A percentile compares a stretch with the other conserved stretches of the same genome.
Conservation (phyloP, 352 stramenopile species). For the Thalassiosira pacifica region DNA sequence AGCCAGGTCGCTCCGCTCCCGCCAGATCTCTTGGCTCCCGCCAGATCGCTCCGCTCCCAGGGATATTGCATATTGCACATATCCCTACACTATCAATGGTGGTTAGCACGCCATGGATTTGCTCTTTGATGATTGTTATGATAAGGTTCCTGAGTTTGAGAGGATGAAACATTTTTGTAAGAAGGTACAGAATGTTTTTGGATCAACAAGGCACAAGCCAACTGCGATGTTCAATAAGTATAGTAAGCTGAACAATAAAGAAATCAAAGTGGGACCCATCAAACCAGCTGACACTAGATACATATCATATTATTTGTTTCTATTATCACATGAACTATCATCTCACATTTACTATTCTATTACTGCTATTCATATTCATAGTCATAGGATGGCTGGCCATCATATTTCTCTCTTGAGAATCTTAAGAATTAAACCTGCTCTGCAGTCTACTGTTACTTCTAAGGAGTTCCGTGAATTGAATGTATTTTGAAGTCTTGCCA, state of each 20-base stretch:
- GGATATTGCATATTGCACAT: too few relatives aligned
- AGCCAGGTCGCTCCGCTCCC: too few relatives aligned
- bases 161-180: too few relatives aligned
- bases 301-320: not conserved
- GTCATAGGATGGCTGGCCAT: conserved; percentile 36
- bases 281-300: conserved; percentile 23
- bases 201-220: not conserved
- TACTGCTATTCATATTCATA: too few relatives aligned
- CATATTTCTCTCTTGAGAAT: conserved; percentile 13
- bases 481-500: not conserved
- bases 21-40: too few relatives aligned
- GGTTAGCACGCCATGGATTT: too few relatives aligned
- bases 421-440: conserved; percentile 3
- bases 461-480: conserved; percentile 9
- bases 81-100: too few relatives aligned
- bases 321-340: too few relatives aligned
- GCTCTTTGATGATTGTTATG: too few relatives aligned
- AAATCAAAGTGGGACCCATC: conserved; percentile 14
- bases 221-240: conserved; percentile 20
- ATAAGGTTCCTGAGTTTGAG: too few relatives aligned
- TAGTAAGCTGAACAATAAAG: conserved; percentile 11
- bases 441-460: conserved; percentile 2
- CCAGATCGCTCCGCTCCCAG: too few relatives aligned
- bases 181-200: not conserved
- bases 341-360: conserved; percentile 33